Evolutionary conservation across 441 rosid genomes (phyloP).

Genomic region (Populus hybrid): DNA sequence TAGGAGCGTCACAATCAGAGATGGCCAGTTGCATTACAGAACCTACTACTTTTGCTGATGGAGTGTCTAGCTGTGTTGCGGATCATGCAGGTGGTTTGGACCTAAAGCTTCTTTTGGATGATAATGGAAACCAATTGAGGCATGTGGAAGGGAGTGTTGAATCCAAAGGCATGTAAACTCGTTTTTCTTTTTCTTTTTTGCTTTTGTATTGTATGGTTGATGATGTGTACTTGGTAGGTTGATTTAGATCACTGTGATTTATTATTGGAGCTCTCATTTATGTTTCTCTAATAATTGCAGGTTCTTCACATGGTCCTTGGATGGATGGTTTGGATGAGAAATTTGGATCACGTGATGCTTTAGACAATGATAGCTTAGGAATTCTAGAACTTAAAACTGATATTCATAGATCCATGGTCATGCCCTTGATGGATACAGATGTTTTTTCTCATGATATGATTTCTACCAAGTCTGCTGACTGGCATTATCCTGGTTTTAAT

Average conservation of each 20-base stretch:
- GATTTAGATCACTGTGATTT: conserved; percentile 8
- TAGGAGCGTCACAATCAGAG: conserved; percentile 37
- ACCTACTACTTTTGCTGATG: conserved; percentile 43
- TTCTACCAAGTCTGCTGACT: conserved; percentile 37
- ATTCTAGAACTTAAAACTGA: conserved; percentile 32
- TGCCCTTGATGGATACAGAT: conserved; percentile 24
- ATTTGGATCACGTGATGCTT: conserved; percentile 14
- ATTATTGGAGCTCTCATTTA: conserved; percentile 20
- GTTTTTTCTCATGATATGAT: conserved; percentile 25
- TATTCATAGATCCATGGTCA: conserved; percentile 10
- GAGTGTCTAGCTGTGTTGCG: conserved; percentile 29
- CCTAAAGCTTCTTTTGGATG: conserved; percentile 20
- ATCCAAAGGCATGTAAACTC: conserved; percentile 32
- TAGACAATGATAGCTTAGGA: conserved; percentile 26
- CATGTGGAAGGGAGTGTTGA: conserved; percentile 21
- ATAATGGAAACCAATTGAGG: conserved; percentile 28
- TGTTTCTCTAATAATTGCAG: conserved; percentile 39
- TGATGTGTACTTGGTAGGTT: conserved; percentile 2
- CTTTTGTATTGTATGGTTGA: not conserved
- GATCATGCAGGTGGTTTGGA: conserved; percentile 30
- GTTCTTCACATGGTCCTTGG: conserved; percentile 26
- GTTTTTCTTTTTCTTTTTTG: not conserved
- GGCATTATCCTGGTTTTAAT: conserved; percentile 36
- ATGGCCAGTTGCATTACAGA: conserved; percentile 43
- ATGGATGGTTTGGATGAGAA: conserved; percentile 24